A percentile compares a stretch with the other conserved stretches of the same genome.
Evolutionary conservation across 495 filamentous ascomycete species (phyloP).

Genomic region (Hypoxylon subgilvum): DNA sequence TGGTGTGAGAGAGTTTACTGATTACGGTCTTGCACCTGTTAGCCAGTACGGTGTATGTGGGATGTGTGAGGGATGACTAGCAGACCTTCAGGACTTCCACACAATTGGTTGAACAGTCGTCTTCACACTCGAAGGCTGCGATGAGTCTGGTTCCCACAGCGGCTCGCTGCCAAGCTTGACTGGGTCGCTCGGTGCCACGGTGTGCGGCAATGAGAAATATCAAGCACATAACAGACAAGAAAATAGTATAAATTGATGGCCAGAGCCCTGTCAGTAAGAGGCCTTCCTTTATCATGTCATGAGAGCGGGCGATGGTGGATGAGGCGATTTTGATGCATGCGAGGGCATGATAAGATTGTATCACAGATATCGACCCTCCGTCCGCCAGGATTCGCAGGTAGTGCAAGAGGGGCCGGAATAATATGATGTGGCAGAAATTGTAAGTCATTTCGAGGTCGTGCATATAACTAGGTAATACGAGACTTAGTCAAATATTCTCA

Average conservation of each 20-base stretch:
- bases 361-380: slow-evolving; percentile 1
- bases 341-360: slow-evolving; percentile 3
- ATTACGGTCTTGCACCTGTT: not conserved
- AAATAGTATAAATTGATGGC: slow-evolving; percentile 4
- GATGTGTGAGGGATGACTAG: not conserved
- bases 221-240: slow-evolving; percentile 8
- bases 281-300: slow-evolving; percentile 6
- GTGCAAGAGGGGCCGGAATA: slow-evolving; percentile 2
- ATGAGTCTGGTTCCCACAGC: slow-evolving; percentile 3
- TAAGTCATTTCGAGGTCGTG: slow-evolving; percentile 10
- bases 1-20: slow-evolving; percentile 3
- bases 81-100: slow-evolving; percentile 4
- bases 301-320: slow-evolving; percentile 2
- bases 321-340: slow-evolving; percentile 9
- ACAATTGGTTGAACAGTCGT: slow-evolving; percentile 1
- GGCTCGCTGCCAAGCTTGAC: slow-evolving; percentile 4
- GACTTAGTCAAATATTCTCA: not conserved
- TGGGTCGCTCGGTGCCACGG: not conserved
- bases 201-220: slow-evolving; percentile 9
- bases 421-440: slow-evolving; percentile 12
- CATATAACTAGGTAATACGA: not conserved
- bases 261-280: not conserved
- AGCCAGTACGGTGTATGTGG: not conserved
- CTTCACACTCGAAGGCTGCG: slow-evolving; percentile 4
- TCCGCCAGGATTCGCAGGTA: slow-evolving; percentile 9